Conservation (phyloP, 164 flowering plant genomes). For the Annona squamosa region DNA sequence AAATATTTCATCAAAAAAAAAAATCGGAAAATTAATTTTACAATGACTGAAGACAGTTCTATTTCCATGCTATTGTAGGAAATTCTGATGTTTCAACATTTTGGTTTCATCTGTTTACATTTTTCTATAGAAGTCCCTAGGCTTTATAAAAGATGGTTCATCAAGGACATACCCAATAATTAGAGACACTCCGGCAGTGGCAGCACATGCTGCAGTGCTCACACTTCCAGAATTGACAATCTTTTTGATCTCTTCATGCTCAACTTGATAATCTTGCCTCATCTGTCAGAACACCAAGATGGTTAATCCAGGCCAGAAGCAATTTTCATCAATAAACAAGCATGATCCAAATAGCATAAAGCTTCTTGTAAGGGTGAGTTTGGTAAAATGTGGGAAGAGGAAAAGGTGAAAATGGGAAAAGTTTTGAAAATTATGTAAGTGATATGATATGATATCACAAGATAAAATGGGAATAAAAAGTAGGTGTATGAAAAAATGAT, state of each 20-base stretch:
- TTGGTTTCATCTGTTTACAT: too few relatives aligned
- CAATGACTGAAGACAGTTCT: too few relatives aligned
- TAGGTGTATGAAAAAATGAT: too few relatives aligned
- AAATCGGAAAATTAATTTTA: too few relatives aligned
- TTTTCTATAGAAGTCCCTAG: too few relatives aligned
- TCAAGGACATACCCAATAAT: conserved; percentile 60
- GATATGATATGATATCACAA: too few relatives aligned
- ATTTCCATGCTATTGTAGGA: too few relatives aligned
- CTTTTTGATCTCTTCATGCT: conserved; percentile 59
- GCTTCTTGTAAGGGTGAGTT: background rate
- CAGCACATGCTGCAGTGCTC: conserved; percentile 49
- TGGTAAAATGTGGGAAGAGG: background rate
- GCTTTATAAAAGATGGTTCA: background rate
- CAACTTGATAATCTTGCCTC: conserved; percentile 40
- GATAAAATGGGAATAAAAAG: too few relatives aligned
- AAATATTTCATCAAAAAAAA: too few relatives aligned
- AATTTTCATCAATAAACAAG: background rate
- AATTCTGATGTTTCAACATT: too few relatives aligned
- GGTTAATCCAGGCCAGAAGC: background rate
- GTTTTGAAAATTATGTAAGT: too few relatives aligned
- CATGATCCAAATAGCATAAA: background rate
- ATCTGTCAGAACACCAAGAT: conserved; percentile 41
- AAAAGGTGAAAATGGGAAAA: too few relatives aligned
- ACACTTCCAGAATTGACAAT: conserved; percentile 43
- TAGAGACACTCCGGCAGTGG: conserved; percentile 81